Base-by-base conservation (phyloP, 1,284 basidiomycete genomes). In the Sporisorium reilianum region DNA sequence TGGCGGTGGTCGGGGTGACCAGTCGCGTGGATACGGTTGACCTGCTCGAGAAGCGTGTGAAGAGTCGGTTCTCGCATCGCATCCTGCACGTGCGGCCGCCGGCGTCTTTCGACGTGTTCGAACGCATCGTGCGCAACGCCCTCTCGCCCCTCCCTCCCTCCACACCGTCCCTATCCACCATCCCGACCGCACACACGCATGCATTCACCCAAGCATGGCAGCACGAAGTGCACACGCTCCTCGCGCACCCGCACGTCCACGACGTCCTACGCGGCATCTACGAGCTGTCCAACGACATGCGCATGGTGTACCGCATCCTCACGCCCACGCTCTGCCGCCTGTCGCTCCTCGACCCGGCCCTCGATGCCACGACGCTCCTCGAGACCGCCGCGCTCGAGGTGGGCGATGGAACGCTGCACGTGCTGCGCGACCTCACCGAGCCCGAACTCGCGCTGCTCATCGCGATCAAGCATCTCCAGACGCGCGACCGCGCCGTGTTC, bases 1-100 rank as follows among this genome's bases (percentile, higher is more conserved):
- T 84, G 36, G 70, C 75, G 1, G 75, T 84, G 23, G 61, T 84
- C 5, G 83, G 81, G 23, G 36, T 79, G 53, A 80, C 82, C 3
- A 66, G 61, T 30, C 50, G 79, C 7, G 66, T 82, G 25, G 83
- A 83, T 45, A 80, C 80, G 4, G 60, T 70, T 0, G 82, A 84
- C 49, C 53, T 80, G 42, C 50, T 84, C 11, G 83, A 84, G 55
- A 84, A 84, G 71, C 61, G 83, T 2, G 83, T 84, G 32, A 81
- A 81, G 58, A 78, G 74, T 62, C 77, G 83, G 32, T 84, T 84
- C 54, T 78, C 78, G 2, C 82, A 83, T 53, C 66, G 83, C 18
- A 78, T 80, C 41, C 36, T 83, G 16, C 80, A 84, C 25, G 67
- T 84, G 1, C 50, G 71, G 16, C 78, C 81, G 0, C 76, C 76